phyloP scores from a whole-genome alignment of 345 rosid species.

The Psidium friedrichsthalianum region DNA sequence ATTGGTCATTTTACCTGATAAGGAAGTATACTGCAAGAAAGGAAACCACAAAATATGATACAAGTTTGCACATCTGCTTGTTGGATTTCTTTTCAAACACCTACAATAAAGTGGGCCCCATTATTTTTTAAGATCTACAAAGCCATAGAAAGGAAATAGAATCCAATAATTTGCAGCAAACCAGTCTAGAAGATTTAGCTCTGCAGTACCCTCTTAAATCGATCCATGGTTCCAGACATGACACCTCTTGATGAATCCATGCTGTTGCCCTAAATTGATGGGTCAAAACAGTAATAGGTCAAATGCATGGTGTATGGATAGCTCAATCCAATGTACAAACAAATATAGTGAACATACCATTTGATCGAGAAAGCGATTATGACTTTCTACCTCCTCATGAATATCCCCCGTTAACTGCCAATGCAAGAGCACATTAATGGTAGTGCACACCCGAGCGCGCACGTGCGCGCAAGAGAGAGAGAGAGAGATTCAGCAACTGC shows the following conservation, averaged over 20 bases:
- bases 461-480: background rate
- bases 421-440: background rate
- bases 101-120: slow-evolving; percentile 12
- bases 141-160: background rate
- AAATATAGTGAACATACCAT: slow-evolving; percentile 23
- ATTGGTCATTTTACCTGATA: slow-evolving; percentile 31
- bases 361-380: slow-evolving; percentile 67
- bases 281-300: slow-evolving; percentile 2
- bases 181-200: background rate
- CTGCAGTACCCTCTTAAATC: slow-evolving; percentile 61
- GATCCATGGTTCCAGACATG: slow-evolving; percentile 83
- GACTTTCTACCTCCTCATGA: slow-evolving; percentile 85
- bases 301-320: background rate
- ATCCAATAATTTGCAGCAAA: background rate
- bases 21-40: slow-evolving; percentile 51
- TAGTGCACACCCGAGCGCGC: background rate
- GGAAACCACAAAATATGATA: slow-evolving; percentile 40
- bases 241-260: slow-evolving; percentile 85
- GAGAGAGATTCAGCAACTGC: background rate
- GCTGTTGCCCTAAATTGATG: slow-evolving; percentile 52
- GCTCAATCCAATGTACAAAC: background rate
- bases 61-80: slow-evolving; percentile 50
- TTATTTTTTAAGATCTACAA: slow-evolving; percentile 1
- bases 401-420: slow-evolving; percentile 76
- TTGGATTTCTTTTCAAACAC: slow-evolving; percentile 81